Conservation (phyloP, 331 rosid species). For the Acacia pycnantha region DNA sequence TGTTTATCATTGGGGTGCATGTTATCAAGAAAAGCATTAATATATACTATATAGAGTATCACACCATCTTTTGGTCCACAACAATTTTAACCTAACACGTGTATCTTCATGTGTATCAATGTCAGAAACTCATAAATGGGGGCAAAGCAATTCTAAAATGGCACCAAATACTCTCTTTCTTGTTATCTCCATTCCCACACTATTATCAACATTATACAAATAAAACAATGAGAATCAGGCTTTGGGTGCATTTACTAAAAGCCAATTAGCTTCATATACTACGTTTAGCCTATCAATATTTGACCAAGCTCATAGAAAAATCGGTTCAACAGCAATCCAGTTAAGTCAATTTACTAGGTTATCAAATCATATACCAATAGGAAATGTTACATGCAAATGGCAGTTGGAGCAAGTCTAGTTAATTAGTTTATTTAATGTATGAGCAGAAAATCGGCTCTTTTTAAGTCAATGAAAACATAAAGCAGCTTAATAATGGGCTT, state of each 20-base stretch:
- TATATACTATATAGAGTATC: background rate
- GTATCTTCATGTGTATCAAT: background rate
- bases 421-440: background rate
- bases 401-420: background rate
- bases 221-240: background rate
- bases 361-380: background rate
- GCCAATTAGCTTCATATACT: background rate
- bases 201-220: background rate
- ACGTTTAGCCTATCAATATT: background rate
- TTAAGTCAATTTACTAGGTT: background rate
- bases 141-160: background rate
- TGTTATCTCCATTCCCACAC: background rate
- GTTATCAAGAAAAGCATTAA: constrained; percentile 9
- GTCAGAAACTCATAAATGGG: background rate
- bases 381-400: background rate
- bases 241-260: background rate
- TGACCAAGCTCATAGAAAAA: background rate
- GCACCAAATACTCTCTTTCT: background rate
- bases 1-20: background rate
- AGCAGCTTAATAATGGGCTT: constrained; percentile 6
- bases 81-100: background rate
- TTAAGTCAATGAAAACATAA: constrained; percentile 9
- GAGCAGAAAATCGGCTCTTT: background rate
- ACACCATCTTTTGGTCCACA: background rate
- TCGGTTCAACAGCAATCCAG: background rate